These are phyloP conservation scores for Pyrus betulifolia DNA, from an alignment of 306 rosid species.

Conservation along the genomic window DNA sequence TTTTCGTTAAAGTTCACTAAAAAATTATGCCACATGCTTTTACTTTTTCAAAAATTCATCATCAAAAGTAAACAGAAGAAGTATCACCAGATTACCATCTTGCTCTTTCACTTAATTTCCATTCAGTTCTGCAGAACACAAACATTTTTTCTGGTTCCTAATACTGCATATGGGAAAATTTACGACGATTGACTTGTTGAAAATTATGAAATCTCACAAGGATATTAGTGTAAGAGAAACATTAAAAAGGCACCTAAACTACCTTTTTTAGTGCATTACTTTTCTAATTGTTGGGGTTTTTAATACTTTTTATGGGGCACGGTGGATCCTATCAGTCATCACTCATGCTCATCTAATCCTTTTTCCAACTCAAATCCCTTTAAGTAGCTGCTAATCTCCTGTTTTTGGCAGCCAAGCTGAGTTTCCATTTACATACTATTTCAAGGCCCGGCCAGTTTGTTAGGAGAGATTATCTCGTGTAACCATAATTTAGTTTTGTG, in stretches of 20 bases:
- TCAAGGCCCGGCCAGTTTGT: neutral
- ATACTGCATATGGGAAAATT: neutral
- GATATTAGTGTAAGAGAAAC: slow-evolving; percentile 15
- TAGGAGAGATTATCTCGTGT: too few relatives aligned
- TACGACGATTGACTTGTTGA: neutral
- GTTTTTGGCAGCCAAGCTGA: slow-evolving; percentile 22
- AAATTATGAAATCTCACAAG: slow-evolving; percentile 4
- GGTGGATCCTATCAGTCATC: slow-evolving; percentile 46
- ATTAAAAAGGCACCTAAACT: slow-evolving; percentile 25
- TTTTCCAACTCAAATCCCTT: slow-evolving; percentile 22
- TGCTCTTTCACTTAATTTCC: neutral
- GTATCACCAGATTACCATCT: slow-evolving; percentile 13
- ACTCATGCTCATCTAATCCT: slow-evolving; percentile 30
- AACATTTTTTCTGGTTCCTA: neutral
- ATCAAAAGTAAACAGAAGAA: slow-evolving; percentile 30
- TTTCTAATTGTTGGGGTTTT: slow-evolving; percentile 34
- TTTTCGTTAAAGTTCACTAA: too few relatives aligned
- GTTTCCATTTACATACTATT: slow-evolving; percentile 13
- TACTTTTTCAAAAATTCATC: slow-evolving; percentile 19
- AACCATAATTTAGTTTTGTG: too few relatives aligned
- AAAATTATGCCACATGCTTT: slow-evolving; percentile 6
- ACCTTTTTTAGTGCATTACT: slow-evolving; percentile 35
- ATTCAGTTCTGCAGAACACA: neutral
- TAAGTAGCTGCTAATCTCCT: slow-evolving; percentile 35
- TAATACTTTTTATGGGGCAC: slow-evolving; percentile 17